These are phyloP conservation scores for Gymnopilus junonius DNA, from an alignment of 768 basidiomycete species.

Conservation along the genomic window DNA sequence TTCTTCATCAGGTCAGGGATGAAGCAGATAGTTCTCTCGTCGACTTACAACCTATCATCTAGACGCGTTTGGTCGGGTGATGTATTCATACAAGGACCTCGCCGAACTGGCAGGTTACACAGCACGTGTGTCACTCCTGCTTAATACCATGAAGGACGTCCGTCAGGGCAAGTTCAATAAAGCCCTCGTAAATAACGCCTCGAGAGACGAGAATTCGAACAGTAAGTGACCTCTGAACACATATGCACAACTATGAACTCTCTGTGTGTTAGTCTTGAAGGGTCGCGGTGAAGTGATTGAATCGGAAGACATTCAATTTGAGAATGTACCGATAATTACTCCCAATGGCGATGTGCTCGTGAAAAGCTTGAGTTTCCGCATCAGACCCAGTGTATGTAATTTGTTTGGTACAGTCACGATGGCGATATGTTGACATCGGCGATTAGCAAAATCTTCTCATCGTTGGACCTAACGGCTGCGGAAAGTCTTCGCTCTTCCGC, in stretches of 20 bases:
- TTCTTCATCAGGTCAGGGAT: slow-evolving; percentile 72
- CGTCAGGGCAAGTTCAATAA: slow-evolving; percentile 87
- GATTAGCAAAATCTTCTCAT: slow-evolving; percentile 88
- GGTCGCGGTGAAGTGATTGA: slow-evolving; percentile 81
- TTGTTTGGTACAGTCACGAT: neutral
- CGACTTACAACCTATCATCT: neutral
- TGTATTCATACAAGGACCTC: slow-evolving; percentile 98
- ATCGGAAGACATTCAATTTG: slow-evolving; percentile 90
- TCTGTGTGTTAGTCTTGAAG: slow-evolving; percentile 60
- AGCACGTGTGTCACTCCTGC: slow-evolving; percentile 82
- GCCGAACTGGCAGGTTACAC: slow-evolving; percentile 97
- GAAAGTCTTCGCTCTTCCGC: slow-evolving; percentile 93
- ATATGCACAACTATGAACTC: neutral
- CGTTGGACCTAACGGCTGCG: slow-evolving; percentile 94
- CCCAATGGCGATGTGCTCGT: slow-evolving; percentile 95
- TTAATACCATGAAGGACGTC: slow-evolving; percentile 91
- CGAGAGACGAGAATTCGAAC: slow-evolving; percentile 71
- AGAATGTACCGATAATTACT: slow-evolving; percentile 93
- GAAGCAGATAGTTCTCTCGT: neutral
- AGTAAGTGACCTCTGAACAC: slow-evolving; percentile 49
- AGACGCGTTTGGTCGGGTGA: slow-evolving; percentile 94
- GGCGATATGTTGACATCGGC: slow-evolving; percentile 10
- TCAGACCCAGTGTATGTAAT: slow-evolving; percentile 85
- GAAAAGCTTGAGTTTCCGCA: slow-evolving; percentile 82
- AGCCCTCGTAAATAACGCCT: slow-evolving; percentile 77